Evolutionary conservation across 345 rosid species (phyloP), one percentile per base, ranked within the genome.

Genomic region (Laguncularia racemosa): DNA sequence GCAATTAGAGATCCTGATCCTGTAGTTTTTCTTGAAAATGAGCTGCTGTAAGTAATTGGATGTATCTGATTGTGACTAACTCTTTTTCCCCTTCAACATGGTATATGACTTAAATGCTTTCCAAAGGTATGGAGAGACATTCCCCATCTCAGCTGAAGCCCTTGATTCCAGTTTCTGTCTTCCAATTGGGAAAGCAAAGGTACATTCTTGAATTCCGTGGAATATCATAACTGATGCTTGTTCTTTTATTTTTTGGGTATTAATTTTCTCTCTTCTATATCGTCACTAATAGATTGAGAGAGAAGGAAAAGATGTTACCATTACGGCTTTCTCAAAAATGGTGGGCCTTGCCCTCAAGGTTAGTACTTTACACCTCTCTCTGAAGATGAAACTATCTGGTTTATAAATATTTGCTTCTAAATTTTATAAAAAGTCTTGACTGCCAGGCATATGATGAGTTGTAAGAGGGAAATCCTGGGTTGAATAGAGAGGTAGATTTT

Each of bases 1-100:
- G 99, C 97, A 53, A 89, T 93, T 56, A 85, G 99, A 66, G 99
- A 93, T 76, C 96, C 97, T 46, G 99, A 89, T 72, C 97, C 99
- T 62, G 95, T 93, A 65, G 91, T 89, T 67, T 93, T 93, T 81
- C 96, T 89, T 20, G 99, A 93, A 77, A 93, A 93, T 65, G 99
- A 93, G 77, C 69, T 93, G 60, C 70, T 93, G 99, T 89, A 73
- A 81, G 97, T 76, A 59, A 70, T 56, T 57, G 5, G 54, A 20
- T 0, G 3, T 33, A 20, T 13, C 48, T 58, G 28, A 46, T 11
- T 48, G 16, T 19, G 40, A 19, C 14, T 8, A 18, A n/a, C 44
- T 48, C 49, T 45, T 51, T 58, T 45, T 48, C 43, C 44, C 38
- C 14, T 60, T 16, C 56, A 12, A 43, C 28, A 21, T 21, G 26